Evolutionary conservation across 2,329 filamentous ascomycete genomes (phyloP).

Genomic region (Mycosphaerella sp.): DNA sequence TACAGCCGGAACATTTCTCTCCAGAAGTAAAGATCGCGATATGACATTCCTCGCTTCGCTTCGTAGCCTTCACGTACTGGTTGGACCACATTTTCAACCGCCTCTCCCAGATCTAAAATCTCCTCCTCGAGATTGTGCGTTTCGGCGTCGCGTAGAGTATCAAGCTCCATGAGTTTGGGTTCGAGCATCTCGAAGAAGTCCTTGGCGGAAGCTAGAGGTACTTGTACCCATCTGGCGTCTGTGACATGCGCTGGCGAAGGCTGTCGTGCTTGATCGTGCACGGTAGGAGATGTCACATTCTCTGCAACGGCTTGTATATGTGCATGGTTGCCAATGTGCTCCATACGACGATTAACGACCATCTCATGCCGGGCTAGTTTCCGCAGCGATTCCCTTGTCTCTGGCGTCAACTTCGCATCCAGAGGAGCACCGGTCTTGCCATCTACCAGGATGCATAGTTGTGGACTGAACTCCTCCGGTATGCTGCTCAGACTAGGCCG

Average conservation of each 20-base stretch:
- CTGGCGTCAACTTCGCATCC: conserved; percentile 60
- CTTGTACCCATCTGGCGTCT: conserved; percentile 51
- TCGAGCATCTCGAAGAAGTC: conserved; percentile 76
- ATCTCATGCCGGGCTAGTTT: conserved; percentile 50
- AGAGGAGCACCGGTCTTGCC: conserved; percentile 60
- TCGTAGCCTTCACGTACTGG: conserved; percentile 51
- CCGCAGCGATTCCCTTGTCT: conserved; percentile 59
- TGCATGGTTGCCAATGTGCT: conserved; percentile 17
- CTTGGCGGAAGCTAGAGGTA: conserved; percentile 68
- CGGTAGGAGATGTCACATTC: neutral
- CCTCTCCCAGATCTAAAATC: conserved; percentile 58
- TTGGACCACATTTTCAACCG: conserved; percentile 59
- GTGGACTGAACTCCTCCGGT: conserved; percentile 52
- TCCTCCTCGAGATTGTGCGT: conserved; percentile 57
- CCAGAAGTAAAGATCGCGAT: conserved; percentile 64
- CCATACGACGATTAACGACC: conserved; percentile 35
- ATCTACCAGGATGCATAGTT: conserved; percentile 64
- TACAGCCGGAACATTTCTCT: conserved; percentile 77
- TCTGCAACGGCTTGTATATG: conserved; percentile 11
- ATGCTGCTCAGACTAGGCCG: conserved; percentile 23
- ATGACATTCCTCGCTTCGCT: conserved; percentile 30
- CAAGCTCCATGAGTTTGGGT: conserved; percentile 63
- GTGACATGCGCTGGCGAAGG: conserved; percentile 1
- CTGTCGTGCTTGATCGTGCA: conserved; percentile 3
- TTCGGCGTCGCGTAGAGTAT: conserved; percentile 61